Evolutionary conservation across 345 rosid species (phyloP).

Genomic region (Litchi chinensis): DNA sequence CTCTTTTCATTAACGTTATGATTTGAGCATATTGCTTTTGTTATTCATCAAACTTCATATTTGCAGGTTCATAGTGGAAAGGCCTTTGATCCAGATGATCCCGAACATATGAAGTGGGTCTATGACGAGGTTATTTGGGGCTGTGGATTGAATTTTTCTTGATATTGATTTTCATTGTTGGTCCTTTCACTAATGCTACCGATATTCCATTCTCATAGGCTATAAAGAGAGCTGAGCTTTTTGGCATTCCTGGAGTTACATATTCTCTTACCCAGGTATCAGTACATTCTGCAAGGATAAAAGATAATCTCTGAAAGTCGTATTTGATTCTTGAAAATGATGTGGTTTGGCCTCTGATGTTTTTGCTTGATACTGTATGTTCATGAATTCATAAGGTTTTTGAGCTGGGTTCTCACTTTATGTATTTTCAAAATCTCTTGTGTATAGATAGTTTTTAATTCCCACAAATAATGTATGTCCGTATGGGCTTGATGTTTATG

Average conservation of each 20-base stretch:
- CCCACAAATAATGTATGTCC: neutral
- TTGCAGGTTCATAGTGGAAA: constrained; percentile 74
- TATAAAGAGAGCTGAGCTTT: constrained; percentile 90
- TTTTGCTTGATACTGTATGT: neutral
- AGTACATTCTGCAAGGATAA: neutral
- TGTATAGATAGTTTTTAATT: neutral
- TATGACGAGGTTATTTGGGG: constrained; percentile 63
- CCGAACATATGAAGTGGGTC: constrained; percentile 96
- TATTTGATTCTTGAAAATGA: constrained; percentile 5
- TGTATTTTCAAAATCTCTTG: neutral
- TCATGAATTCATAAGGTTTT: neutral
- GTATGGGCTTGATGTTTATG: neutral
- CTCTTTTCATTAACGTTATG: neutral
- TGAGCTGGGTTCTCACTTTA: neutral
- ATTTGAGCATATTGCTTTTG: constrained; percentile 15
- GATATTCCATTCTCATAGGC: constrained; percentile 56
- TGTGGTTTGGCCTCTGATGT: constrained; percentile 9
- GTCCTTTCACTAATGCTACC: constrained; percentile 22
- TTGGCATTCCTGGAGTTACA: constrained; percentile 97
- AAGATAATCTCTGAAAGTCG: neutral
- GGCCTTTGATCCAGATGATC: constrained; percentile 91
- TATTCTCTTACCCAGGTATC: constrained; percentile 95
- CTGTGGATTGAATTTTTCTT: constrained; percentile 18
- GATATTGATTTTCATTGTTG: constrained; percentile 13
- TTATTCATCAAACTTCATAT: constrained; percentile 16